Base-by-base conservation (phyloP, 192 early-diverging fungal species). In the Dispira simplex region DNA sequence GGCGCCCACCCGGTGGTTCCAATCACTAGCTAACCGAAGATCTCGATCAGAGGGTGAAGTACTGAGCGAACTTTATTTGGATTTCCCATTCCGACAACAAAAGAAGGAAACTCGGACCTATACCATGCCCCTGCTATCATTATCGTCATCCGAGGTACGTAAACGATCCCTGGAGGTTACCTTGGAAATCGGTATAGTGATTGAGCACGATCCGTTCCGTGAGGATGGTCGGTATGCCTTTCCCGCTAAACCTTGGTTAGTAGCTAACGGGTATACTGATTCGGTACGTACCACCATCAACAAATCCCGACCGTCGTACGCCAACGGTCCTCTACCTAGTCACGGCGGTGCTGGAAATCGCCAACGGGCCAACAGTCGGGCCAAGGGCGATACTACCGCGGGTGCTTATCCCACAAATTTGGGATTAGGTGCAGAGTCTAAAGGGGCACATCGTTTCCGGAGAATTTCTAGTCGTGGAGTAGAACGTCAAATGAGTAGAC, bases 1-100 rank as follows among this genome's bases (percentile, higher is more conserved):
- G 14, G 44, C 58, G 8, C 58, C 58, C 39, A 44, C 32, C 32
- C 11, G 21, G 14, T 60, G 58, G 58, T 60, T 60, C 39, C 58
- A 60, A 3, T 44, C 32, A 6, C 28, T 60, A 21, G 58, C 58
- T 32, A 60, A 60, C 43, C 58, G 58, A 9, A 28, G 58, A 18
- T 60, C 58, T 32, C 58, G 58, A 11, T 43, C 39, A 21, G 58
- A 60, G 39, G 58, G 58, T 0, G 32, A 60, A 44, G 58, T 60
- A 8, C 66, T 78, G 14, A 74, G 77, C 63, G 77, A 78, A 64
- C 66, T 78, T 63, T 78, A 66, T 46, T 65, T 78, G 60, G 77
- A 78, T 53, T 67, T 75, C 59, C 56, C 62, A 12, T 70, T 78
- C 3, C 72, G 71, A 44, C 47, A 72, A 44, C 71, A 70, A 49